Evolutionary conservation across 495 filamentous ascomycete species (phyloP).

Genomic region (Clohesyomyces aquaticus): DNA sequence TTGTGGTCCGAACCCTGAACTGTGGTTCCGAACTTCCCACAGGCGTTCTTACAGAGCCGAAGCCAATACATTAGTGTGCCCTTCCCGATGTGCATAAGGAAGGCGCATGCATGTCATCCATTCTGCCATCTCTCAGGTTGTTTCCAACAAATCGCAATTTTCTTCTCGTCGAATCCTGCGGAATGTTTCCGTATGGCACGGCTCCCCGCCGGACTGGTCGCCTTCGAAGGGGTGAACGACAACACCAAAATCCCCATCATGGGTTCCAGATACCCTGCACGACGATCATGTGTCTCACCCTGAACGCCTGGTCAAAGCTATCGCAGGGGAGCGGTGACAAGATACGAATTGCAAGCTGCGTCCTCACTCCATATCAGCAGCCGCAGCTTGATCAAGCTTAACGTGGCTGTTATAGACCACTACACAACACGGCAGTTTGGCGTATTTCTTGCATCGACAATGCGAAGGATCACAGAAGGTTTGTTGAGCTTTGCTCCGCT

Average conservation of each 20-base stretch:
- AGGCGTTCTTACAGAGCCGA: neutral
- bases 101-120: neutral
- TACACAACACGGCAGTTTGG: constrained; percentile 1
- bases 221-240: neutral
- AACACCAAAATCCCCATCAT: neutral
- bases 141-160: neutral
- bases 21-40: neutral
- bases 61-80: constrained; percentile 7
- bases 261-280: neutral
- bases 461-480: neutral
- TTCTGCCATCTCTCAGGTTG: neutral
- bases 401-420: neutral
- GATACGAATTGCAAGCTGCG: constrained; percentile 13
- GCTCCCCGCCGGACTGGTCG: constrained; percentile 16
- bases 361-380: constrained; percentile 6
- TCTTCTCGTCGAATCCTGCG: constrained; percentile 1
- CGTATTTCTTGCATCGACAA: neutral
- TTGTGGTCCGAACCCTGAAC: neutral
- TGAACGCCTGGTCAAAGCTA: constrained; percentile 17
- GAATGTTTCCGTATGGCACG: neutral
- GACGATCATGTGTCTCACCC: neutral
- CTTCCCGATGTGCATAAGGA: constrained; percentile 9
- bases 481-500: neutral
- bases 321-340: constrained; percentile 18
- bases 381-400: constrained; percentile 1